A percentile compares a stretch with the other conserved stretches of the same genome.
These are phyloP conservation scores for Teratosphaeria epicoccoides DNA, from an alignment of 2,329 filamentous ascomycete species.

Conservation along the genomic window DNA sequence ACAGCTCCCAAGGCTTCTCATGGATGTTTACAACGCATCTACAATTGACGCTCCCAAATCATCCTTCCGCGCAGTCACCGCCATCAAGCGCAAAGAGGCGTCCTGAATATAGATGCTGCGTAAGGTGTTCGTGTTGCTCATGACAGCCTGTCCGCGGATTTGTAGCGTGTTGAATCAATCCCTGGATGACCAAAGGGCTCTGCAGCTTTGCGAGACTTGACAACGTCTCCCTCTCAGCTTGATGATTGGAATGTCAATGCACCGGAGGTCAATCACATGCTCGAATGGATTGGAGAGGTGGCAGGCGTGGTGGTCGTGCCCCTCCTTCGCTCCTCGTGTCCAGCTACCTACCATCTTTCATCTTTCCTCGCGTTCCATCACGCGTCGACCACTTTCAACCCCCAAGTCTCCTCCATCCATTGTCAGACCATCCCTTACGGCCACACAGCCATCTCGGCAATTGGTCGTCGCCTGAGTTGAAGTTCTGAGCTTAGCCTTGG, in stretches of 20 bases:
- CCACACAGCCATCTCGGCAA: neutral
- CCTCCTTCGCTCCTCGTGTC: neutral
- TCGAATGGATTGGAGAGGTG: neutral
- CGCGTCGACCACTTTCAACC: neutral
- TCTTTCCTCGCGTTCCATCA: neutral
- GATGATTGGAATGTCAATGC: neutral
- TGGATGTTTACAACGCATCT: no score
- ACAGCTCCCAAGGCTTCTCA: no score
- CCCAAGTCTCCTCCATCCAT: neutral
- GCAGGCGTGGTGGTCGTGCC: no score
- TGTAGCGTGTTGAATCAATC: neutral
- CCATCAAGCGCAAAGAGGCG: no score
- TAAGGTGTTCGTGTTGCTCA: no score
- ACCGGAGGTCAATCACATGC: no score
- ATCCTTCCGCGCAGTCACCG: no score
- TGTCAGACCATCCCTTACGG: neutral
- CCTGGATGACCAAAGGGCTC: neutral
- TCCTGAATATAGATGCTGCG: no score
- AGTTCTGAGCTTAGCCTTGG: conserved; percentile 7
- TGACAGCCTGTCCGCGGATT: no score
- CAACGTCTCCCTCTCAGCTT: neutral
- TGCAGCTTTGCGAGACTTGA: neutral
- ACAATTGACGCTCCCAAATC: no score
- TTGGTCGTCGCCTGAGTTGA: neutral
- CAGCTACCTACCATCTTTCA: neutral